Evolutionary conservation across 106 monocot genomes (phyloP), one percentile per base, ranked within the genome.

Genomic region (Platanthera zijinensis): DNA sequence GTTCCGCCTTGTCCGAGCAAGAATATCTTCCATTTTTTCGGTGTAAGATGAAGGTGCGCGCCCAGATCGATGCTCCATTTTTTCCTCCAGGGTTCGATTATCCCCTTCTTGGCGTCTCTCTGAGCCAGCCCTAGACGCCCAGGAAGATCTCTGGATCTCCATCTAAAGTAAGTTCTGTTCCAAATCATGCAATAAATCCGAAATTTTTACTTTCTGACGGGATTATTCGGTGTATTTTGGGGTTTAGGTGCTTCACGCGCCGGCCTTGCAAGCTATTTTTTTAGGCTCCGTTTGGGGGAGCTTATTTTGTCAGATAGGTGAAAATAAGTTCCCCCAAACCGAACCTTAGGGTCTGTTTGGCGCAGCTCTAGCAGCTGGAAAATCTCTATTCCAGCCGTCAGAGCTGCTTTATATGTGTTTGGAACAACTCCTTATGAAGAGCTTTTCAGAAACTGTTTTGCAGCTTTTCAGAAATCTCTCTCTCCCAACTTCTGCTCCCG

Each of bases 201-300:
- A 30, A 12, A 63, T 80, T 67, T 46, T 18, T 10, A 28, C 0
- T 71, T 76, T 28, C 54, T 51, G 21, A 67, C 70, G 57, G 15
- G 22, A 46, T 39, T 69, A 30, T 75, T 7, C 19, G 7, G 6
- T 22, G 49, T 72, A 22, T 25, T 18, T 53, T 57, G 54, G 62
- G 25, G 73, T 54, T 72, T 71, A 97, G 96, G 96, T 97, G 22
- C 73, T 97, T 17, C 93, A 97, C 84, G 96, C 96, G 1, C 96
- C 96, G 9, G 93, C 89, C 48, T 86, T 97, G 75, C 93, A 89
- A 64, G 96, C 93, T 57, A 93, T 94, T 86, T 97, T 93, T 81
- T 97, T 97, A 57, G 91, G 91, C 6, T 91, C 94, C 49, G 93
- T 89, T n/a, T 63, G 93, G 79, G 96, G 96, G 19, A 93, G n/a